Base-by-base conservation (phyloP, 1,139 yeast species). In the Sugiyamaella novakii region DNA sequence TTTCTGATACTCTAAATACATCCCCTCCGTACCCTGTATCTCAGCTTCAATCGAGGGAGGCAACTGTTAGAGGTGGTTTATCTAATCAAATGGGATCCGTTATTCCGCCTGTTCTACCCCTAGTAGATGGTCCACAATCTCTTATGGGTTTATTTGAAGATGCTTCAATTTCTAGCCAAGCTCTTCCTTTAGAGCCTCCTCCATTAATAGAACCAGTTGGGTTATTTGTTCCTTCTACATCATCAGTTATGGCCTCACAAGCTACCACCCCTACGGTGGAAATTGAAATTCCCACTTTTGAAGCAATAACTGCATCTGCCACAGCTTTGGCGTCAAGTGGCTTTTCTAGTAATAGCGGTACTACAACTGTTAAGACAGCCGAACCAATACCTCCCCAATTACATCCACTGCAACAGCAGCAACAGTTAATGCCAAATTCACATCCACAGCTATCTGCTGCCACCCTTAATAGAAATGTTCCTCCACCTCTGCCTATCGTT, bases 71-170 rank as follows among this genome's bases (percentile, higher is more conserved):
- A 22, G 25, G 25, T 6, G 5, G 8, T 22, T 8, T 8, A 12
- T 12, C 12, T 15, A 14, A 10, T 4, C 33, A 25, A 37, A 25
- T 18, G 19, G 24, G 14, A 3, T 18, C 25, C 3, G 24, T 25
- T 2, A 22, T 22, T 25, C 37, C 43, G 8, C 17, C 31, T 14
- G 47, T 43, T 22, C 25, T 8, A 6, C 41, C 46, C 8, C 22
- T 35, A 6, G 51, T 45, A 25, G 83, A 75, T 46, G 83, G 87
- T 0, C 95, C 95, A 0, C 81, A 80, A 61, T 84, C 94, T 2
- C 69, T 88, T 36, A 71, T 84, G 51, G 82, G 83, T 65, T 70
- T 88, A 30, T 88, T 88, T 64, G 89, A 84, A 47, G 78, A 72
- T 36, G 57, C 60, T 17, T 37, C 46, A 6, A 22, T 35, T n/a